phyloP scores from a whole-genome alignment of 371 early-diverging fungal genomes.

The Apophysomyces elegans region DNA sequence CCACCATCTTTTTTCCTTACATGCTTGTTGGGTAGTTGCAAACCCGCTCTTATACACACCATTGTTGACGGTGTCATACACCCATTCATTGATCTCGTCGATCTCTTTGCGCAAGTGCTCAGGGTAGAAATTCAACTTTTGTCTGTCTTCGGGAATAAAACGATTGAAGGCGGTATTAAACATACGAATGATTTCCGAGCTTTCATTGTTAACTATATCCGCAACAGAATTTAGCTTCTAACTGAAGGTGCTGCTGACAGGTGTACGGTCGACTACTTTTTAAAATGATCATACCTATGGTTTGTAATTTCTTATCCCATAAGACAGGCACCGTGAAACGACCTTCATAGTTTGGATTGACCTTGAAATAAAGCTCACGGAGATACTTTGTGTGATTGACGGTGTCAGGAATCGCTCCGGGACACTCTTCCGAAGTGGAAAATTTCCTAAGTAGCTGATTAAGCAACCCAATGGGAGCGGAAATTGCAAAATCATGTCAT shows the following conservation, averaged over 20 bases:
- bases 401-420: conserved; percentile 82
- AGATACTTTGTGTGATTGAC: conserved; percentile 74
- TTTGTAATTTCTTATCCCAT: conserved; percentile 90
- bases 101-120: conserved; percentile 72
- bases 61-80: conserved; percentile 87
- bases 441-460: conserved; percentile 57
- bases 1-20: conserved; percentile 36
- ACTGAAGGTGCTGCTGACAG: neutral
- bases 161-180: conserved; percentile 88
- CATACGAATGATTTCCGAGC: conserved; percentile 94
- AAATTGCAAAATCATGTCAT: neutral
- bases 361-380: conserved; percentile 90
- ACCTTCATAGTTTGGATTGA: conserved; percentile 75
- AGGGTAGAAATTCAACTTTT: conserved; percentile 80
- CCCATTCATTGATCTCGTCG: conserved; percentile 88
- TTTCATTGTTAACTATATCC: conserved; percentile 90
- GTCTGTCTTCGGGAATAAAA: conserved; percentile 63
- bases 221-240: neutral
- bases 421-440: conserved; percentile 67
- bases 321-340: conserved; percentile 90
- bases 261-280: neutral
- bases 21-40: conserved; percentile 87
- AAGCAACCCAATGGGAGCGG: neutral
- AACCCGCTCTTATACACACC: conserved; percentile 91
- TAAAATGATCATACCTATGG: conserved; percentile 65